Percentiles rank a stretch among this genome's conserved stretches.
Conservation (phyloP, 495 filamentous ascomycete genomes). For the Penicillium coprophilum region DNA sequence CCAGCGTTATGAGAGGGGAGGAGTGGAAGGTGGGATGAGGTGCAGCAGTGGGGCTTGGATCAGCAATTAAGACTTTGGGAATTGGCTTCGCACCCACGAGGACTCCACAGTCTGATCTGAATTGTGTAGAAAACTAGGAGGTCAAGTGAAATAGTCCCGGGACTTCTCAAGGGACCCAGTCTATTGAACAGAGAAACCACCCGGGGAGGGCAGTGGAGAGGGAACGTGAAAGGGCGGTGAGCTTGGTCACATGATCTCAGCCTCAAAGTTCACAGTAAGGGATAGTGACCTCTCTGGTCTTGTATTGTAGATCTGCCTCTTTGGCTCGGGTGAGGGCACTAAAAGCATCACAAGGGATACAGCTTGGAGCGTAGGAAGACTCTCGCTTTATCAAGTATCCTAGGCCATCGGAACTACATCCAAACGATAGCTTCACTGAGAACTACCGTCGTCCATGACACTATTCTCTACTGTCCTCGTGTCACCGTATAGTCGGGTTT, state of each 20-base stretch:
- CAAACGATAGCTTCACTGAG: background rate
- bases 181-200: constrained; percentile 5
- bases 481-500: constrained; percentile 18
- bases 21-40: constrained; percentile 27
- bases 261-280: constrained; percentile 14
- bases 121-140: constrained; percentile 7
- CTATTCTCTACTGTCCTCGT: constrained; percentile 6
- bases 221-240: constrained; percentile 39
- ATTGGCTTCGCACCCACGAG: constrained; percentile 16
- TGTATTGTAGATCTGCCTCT: background rate
- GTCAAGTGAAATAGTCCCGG: constrained; percentile 16
- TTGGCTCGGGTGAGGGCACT: background rate
- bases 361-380: background rate
- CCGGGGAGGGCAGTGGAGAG: constrained; percentile 16
- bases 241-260: constrained; percentile 34
- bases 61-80: constrained; percentile 19
- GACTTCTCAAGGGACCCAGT: constrained; percentile 9
- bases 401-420: background rate
- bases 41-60: constrained; percentile 30
- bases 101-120: constrained; percentile 18
- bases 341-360: background rate
- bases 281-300: background rate
- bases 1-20: constrained; percentile 10
- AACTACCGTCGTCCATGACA: background rate
- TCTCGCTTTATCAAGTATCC: background rate